Percentiles rank a stretch among this genome's conserved stretches.
phyloP scores from a whole-genome alignment of 306 rosid genomes.

The Carpinus fangiana region DNA sequence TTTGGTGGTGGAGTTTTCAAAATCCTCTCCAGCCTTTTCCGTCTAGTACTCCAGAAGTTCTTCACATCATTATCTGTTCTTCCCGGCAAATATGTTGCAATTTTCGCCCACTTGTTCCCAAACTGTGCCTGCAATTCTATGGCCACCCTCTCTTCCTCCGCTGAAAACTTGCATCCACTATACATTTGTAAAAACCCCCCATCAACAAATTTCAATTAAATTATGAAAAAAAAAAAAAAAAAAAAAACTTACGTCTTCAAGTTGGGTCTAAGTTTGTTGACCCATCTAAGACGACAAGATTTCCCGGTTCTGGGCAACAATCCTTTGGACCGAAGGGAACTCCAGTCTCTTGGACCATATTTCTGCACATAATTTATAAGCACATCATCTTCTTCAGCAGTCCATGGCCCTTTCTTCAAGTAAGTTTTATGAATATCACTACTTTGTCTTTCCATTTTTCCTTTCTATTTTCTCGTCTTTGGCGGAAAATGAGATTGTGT shows the following conservation, averaged over 20 bases:
- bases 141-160: constrained; percentile 60
- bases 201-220: too few species aligned
- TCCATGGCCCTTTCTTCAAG: constrained; percentile 67
- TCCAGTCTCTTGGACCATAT: constrained; percentile 64
- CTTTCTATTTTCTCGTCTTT: not conserved
- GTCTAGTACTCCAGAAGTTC: constrained; percentile 65
- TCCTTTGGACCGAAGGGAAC: constrained; percentile 75
- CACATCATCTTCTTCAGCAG: constrained; percentile 62
- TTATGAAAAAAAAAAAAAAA: too few species aligned
- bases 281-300: constrained; percentile 69
- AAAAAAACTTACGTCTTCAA: constrained; percentile 42
- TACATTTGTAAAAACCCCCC: not conserved
- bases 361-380: constrained; percentile 43
- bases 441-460: constrained; percentile 37
- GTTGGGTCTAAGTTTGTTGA: constrained; percentile 61
- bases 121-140: constrained; percentile 56
- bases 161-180: constrained; percentile 66
- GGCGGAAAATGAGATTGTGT: too few species aligned
- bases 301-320: constrained; percentile 54
- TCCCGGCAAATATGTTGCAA: constrained; percentile 54
- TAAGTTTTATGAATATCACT: constrained; percentile 9
- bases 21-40: constrained; percentile 48
- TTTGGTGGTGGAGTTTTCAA: constrained; percentile 37
- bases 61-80: constrained; percentile 72
- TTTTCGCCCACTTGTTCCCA: constrained; percentile 77